phyloP scores from a whole-genome alignment of 495 filamentous ascomycete species.

The Apodospora peruviana region DNA sequence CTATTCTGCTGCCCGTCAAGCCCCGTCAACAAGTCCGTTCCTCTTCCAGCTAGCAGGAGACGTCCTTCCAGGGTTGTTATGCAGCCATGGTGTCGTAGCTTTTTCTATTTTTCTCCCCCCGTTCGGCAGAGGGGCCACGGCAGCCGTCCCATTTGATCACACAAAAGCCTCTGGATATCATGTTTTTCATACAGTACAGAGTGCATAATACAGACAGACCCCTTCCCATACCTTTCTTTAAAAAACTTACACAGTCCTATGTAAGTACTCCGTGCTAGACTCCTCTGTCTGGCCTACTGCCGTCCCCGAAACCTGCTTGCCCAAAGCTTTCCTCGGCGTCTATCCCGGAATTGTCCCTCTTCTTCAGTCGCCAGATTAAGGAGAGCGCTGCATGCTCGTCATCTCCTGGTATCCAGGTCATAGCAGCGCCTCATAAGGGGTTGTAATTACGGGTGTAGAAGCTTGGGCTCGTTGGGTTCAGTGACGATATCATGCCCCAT shows the following conservation, averaged over 20 bases:
- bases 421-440: conserved; percentile 18
- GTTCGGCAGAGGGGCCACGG: conserved; percentile 16
- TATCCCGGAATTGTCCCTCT: no score
- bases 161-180: not conserved
- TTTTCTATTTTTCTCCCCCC: conserved; percentile 14
- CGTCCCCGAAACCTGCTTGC: no score
- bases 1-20: conserved; percentile 6
- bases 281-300: no score
- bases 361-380: conserved; percentile 3
- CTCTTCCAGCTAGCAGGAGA: conserved; percentile 9
- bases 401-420: conserved; percentile 9
- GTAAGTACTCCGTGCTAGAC: no score
- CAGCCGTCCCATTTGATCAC: not conserved
- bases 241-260: no score
- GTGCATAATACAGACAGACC: no score
- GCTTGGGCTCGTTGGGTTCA: conserved; percentile 6
- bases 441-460: conserved; percentile 9
- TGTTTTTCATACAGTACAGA: not conserved
- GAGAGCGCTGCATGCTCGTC: conserved; percentile 1
- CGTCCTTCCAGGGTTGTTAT: not conserved
- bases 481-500: conserved; percentile 24
- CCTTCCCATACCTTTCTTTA: no score
- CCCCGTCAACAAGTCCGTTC: no score
- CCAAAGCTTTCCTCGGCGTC: no score
- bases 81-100: conserved; percentile 4